A percentile compares a stretch with the other conserved stretches of the same genome.
phyloP scores from a whole-genome alignment of 1,139 yeast species.

The Debaryomyces sp. region DNA sequence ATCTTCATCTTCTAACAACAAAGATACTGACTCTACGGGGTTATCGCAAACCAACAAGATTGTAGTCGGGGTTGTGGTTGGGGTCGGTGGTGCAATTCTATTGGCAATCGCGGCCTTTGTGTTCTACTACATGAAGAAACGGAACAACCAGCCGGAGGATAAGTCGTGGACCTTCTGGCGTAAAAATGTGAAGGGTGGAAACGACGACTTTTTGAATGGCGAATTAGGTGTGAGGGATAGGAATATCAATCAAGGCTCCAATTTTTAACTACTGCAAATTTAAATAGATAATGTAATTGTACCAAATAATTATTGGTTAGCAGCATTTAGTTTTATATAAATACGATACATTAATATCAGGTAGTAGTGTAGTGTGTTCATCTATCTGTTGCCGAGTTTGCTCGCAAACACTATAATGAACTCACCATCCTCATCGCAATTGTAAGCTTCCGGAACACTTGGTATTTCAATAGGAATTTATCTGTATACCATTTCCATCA shows the following conservation, averaged over 20 bases:
- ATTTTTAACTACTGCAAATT: slow-evolving; percentile 30
- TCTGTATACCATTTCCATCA: too few relatives aligned
- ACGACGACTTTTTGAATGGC: slow-evolving; percentile 63
- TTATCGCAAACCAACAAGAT: slow-evolving; percentile 47
- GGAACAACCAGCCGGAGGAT: slow-evolving; percentile 31
- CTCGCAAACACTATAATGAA: too few relatives aligned
- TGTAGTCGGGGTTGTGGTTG: slow-evolving; percentile 55
- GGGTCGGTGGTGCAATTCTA: slow-evolving; percentile 50
- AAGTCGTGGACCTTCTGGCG: slow-evolving; percentile 58
- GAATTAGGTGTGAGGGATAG: slow-evolving; percentile 56
- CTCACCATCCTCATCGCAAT: too few relatives aligned
- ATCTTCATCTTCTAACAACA: slow-evolving; percentile 29
- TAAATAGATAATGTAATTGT: background rate
- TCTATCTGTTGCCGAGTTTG: too few relatives aligned
- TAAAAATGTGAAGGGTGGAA: slow-evolving; percentile 47
- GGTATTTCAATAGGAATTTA: too few relatives aligned
- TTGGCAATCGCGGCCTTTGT: slow-evolving; percentile 39
- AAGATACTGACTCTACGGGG: slow-evolving; percentile 26
- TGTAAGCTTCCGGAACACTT: too few relatives aligned
- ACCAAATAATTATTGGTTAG: background rate
- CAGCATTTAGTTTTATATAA: too few relatives aligned
- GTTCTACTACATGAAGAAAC: slow-evolving; percentile 36
- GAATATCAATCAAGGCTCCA: slow-evolving; percentile 48
- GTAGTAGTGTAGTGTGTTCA: too few relatives aligned
- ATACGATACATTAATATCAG: too few relatives aligned